Base-by-base conservation (phyloP, 164 flowering plant genomes). In the Saururus chinensis region DNA sequence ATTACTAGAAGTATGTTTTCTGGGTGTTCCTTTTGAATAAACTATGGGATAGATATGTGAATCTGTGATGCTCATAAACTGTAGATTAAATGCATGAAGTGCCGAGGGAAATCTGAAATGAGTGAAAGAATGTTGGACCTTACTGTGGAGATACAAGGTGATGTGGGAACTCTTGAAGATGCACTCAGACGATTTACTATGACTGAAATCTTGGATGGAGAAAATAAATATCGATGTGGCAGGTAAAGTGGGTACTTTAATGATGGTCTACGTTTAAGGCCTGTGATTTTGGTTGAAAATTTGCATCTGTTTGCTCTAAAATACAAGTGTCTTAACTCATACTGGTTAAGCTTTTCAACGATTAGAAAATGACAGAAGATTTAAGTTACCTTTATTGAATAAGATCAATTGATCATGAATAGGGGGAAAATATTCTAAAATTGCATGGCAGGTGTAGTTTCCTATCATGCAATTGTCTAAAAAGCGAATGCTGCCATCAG, bases 91-190 rank as follows among this genome's bases (percentile, higher is more conserved):
- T 93, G 98, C 82, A 71, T 79, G 82, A 88, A 78, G 69, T 93
- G 98, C 71, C 83, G 72, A 25, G 78, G 77, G 17, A 86, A 81
- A 69, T 84, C 96, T 62, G 97, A 85, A 67, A 72, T 78, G 60
- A 80, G 77, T 59, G 98, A 93, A 63, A 79, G 86, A 61, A 86
- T 90, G 79, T 84, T 93, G 97, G 97, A 93, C 79, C 89, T 93
- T 51, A 82, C 97, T 30, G 89, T 93, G 59, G 96, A 88, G 76
- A 89, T 93, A 66, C 85, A 77, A 22, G 98, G 98, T 58, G 83
- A 84, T 52, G 81, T 93, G 62, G 82, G 78, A 53, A 84, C 82
- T 53, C 73, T 93, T 56, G 97, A 93, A 71, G 95, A 87, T 60
- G 98, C 98, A 30, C 80, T 93, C 55, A 59, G 62, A 57, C 72